phyloP scores from a whole-genome alignment of 139 green algal genomes.

The Picochlorum costavermella region DNA sequence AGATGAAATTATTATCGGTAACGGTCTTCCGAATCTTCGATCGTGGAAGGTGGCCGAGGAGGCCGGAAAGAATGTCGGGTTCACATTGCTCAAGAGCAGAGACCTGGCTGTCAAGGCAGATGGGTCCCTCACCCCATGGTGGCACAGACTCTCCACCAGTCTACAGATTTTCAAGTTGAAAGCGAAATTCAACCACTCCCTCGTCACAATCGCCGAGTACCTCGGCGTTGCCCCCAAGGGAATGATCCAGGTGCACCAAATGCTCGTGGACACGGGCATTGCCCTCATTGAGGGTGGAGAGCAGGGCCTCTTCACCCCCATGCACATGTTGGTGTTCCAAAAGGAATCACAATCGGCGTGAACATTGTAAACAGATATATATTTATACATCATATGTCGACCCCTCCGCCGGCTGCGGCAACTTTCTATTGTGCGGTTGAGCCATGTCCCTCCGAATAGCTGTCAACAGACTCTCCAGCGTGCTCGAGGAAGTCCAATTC shows the following conservation, averaged over 20 bases:
- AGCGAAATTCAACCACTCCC: slow-evolving; percentile 42
- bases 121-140: slow-evolving; percentile 10
- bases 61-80: slow-evolving; percentile 71
- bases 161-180: slow-evolving; percentile 31
- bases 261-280: slow-evolving; percentile 74
- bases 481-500: slow-evolving; percentile 76
- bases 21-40: slow-evolving; percentile 91
- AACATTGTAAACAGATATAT: neutral
- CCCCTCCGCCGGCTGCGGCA: slow-evolving; percentile 87
- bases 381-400: neutral
- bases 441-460: slow-evolving; percentile 89
- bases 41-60: slow-evolving; percentile 74
- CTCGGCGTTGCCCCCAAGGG: slow-evolving; percentile 69
- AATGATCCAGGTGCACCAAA: slow-evolving; percentile 81
- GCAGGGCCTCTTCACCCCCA: slow-evolving; percentile 90
- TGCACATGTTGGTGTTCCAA: slow-evolving; percentile 90
- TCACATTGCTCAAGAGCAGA: slow-evolving; percentile 50
- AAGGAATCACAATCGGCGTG: slow-evolving; percentile 59
- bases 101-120: slow-evolving; percentile 46
- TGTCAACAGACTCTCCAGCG: slow-evolving; percentile 61
- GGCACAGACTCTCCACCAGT: slow-evolving; percentile 17
- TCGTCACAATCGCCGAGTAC: slow-evolving; percentile 59
- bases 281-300: slow-evolving; percentile 74
- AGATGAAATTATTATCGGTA: slow-evolving; percentile 96
- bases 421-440: slow-evolving; percentile 65